Percentiles rank a stretch among this genome's conserved stretches.
Evolutionary conservation across 176 grass and related monocot species (phyloP).

Genomic region (Olyra latifolia): DNA sequence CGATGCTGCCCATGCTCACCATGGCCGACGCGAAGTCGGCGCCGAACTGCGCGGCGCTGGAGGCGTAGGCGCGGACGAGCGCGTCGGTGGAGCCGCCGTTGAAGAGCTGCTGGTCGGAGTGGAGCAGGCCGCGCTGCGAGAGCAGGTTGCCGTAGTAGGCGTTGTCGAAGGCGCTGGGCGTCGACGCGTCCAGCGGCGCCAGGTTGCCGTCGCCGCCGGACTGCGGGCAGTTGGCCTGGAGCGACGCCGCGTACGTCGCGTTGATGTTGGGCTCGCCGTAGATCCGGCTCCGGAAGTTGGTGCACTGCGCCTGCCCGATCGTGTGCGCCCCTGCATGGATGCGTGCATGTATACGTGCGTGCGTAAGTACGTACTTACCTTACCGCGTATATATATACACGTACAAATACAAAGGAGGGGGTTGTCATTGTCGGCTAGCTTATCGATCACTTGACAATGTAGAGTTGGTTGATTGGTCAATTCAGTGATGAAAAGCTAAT

Average conservation of each 20-base stretch:
- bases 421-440: too few species aligned
- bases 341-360: too few species aligned
- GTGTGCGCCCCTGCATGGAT: constrained; percentile 56
- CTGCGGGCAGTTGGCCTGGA: constrained; percentile 43
- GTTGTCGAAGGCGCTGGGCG: constrained; percentile 48
- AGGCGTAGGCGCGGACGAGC: constrained; percentile 42
- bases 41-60: constrained; percentile 37
- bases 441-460: neutral
- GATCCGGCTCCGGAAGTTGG: constrained; percentile 46
- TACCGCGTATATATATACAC: too few species aligned
- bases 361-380: too few species aligned
- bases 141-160: constrained; percentile 48
- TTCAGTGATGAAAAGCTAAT: neutral
- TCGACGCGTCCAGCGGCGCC: constrained; percentile 42
- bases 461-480: neutral
- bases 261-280: constrained; percentile 65
- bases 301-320: constrained; percentile 53
- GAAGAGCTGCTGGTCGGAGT: constrained; percentile 73
- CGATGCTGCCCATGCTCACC: constrained; percentile 63
- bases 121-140: constrained; percentile 43
- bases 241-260: constrained; percentile 41
- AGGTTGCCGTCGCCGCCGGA: constrained; percentile 44
- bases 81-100: constrained; percentile 50
- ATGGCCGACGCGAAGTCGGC: constrained; percentile 51
- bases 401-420: too few species aligned